phyloP scores from a whole-genome alignment of 305 asterid species.

The Solanum chacoense region DNA sequence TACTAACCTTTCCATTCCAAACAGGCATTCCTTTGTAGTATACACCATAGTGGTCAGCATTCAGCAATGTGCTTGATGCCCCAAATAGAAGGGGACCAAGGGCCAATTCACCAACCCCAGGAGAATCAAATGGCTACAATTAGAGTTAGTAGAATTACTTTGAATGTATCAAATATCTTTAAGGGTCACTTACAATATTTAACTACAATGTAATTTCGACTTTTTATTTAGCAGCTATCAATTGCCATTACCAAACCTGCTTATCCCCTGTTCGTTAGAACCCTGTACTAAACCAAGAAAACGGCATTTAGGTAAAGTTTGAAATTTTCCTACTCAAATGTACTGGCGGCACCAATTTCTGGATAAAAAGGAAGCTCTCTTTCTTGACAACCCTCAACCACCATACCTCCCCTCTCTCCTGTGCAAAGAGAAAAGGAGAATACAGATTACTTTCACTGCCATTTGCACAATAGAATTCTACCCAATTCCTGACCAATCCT shows the following conservation, averaged over 20 bases:
- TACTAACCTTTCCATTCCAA: conserved; percentile 73
- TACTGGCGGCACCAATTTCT: background rate
- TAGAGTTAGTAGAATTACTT: background rate
- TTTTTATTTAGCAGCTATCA: background rate
- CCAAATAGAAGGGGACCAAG: conserved; percentile 84
- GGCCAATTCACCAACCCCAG: conserved; percentile 79
- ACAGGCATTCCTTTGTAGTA: conserved; percentile 86
- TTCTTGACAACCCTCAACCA: background rate
- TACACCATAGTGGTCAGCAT: conserved; percentile 74
- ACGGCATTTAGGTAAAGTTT: background rate
- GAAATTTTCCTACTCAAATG: background rate
- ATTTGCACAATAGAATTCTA: background rate
- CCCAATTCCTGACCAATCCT: background rate
- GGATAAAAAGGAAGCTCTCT: background rate
- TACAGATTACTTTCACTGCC: background rate
- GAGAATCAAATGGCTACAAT: conserved; percentile 40
- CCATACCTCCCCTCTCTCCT: background rate
- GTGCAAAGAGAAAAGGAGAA: background rate
- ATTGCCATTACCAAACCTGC: background rate
- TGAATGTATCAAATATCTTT: background rate
- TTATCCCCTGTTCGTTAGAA: background rate
- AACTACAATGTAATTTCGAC: background rate
- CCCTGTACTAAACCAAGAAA: background rate
- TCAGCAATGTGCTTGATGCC: conserved; percentile 69
- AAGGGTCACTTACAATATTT: background rate